Conservation (phyloP, 495 filamentous ascomycete species). For the Aspergillus ostianus region DNA sequence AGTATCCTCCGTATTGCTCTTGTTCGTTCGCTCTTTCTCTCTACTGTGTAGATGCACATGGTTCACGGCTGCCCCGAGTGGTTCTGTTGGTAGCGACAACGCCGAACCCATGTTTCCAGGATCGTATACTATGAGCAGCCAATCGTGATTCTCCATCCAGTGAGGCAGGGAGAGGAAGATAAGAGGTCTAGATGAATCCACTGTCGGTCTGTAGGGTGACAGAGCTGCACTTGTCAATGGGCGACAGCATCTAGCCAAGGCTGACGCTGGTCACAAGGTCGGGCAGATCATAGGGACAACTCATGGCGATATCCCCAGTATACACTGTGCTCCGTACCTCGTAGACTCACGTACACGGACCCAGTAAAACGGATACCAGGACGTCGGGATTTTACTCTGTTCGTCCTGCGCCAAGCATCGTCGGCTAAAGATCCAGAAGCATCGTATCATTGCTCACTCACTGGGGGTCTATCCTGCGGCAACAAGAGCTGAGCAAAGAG, state of each 20-base stretch:
- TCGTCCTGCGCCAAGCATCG: not conserved
- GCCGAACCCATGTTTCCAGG: not conserved
- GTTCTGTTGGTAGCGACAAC: not conserved
- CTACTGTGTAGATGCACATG: not conserved
- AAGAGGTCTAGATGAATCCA: not conserved
- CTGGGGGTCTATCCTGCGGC: not conserved
- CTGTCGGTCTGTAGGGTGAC: too few species aligned
- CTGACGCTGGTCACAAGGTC: not conserved
- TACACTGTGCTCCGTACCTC: too few species aligned
- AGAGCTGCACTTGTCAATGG: too few species aligned
- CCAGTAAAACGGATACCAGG: not conserved
- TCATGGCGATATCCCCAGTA: not conserved
- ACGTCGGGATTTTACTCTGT: slow-evolving; percentile 6
- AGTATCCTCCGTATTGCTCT: not conserved
- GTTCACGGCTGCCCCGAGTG: not conserved
- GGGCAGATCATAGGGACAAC: not conserved
- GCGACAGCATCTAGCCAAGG: not conserved
- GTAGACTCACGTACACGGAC: not conserved
- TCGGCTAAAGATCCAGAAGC: not conserved
- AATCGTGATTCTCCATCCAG: not conserved
- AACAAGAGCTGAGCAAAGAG: not conserved
- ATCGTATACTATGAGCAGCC: too few species aligned
- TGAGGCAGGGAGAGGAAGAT: not conserved
- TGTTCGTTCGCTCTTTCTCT: not conserved
- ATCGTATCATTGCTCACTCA: too few species aligned